Conservation (phyloP, 164 flowering plant genomes). For the Aristolochia contorta region DNA sequence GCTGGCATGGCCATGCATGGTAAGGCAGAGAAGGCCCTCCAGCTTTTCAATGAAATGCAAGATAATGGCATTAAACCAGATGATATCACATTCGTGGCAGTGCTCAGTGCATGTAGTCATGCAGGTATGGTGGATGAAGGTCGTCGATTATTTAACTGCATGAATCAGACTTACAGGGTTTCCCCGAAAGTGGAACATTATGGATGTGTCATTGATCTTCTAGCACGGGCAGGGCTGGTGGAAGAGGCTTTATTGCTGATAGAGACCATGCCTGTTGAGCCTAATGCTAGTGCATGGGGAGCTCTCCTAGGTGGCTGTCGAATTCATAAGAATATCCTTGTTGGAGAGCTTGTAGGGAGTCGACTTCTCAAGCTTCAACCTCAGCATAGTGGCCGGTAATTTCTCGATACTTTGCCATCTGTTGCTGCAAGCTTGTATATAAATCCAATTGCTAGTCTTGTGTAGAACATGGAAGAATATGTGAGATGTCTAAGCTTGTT, state of each 20-base stretch:
- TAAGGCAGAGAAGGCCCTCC: slow-evolving; percentile 12
- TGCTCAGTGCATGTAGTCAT: slow-evolving; percentile 14
- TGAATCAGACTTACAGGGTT: slow-evolving; percentile 1
- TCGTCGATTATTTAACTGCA: slow-evolving; percentile 3
- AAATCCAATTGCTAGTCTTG: too few relatives aligned
- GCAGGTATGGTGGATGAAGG: slow-evolving; percentile 14
- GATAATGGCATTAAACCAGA: slow-evolving; percentile 12
- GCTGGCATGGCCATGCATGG: slow-evolving; percentile 30
- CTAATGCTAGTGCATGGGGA: slow-evolving; percentile 14
- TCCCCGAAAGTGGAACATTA: slow-evolving; percentile 10
- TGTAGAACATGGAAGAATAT: too few relatives aligned
- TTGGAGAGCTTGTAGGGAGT: slow-evolving; percentile 23
- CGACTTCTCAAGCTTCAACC: slow-evolving; percentile 26
- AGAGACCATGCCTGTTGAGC: slow-evolving; percentile 9
- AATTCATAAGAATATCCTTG: slow-evolving; percentile 7
- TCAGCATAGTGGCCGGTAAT: slow-evolving; percentile 27
- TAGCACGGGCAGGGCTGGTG: slow-evolving; percentile 5
- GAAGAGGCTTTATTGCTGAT: slow-evolving; percentile 9
- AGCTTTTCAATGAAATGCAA: slow-evolving; percentile 18
- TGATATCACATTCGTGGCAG: slow-evolving; percentile 10
- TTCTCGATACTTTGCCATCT: neutral
- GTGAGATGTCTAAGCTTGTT: too few relatives aligned
- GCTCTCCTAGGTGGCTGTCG: slow-evolving; percentile 11
- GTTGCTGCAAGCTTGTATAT: too few relatives aligned
- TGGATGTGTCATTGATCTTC: slow-evolving; percentile 9